Conservation (phyloP, 768 basidiomycete species). For the Rhodotorula taiwanensis region DNA sequence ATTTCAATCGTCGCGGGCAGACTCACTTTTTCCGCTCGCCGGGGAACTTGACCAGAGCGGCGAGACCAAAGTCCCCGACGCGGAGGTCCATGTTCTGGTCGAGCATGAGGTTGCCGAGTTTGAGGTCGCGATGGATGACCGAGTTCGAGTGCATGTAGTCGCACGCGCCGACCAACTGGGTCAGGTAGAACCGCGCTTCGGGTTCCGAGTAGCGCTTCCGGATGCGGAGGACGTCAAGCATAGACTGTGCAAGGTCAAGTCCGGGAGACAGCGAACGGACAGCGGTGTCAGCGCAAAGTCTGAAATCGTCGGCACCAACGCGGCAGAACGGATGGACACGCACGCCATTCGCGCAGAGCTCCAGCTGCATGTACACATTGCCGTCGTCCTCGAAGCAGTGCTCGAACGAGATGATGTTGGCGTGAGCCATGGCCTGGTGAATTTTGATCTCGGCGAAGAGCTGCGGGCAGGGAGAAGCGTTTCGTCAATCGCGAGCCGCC, state of each 20-base stretch:
- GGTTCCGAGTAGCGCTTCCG: slow-evolving; percentile 65
- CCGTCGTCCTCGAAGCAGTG: slow-evolving; percentile 93
- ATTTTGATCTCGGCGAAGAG: slow-evolving; percentile 99
- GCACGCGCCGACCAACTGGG: slow-evolving; percentile 91
- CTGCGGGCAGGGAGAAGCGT: no score
- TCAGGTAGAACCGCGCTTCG: slow-evolving; percentile 83
- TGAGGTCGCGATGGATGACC: slow-evolving; percentile 95
- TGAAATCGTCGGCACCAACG: not conserved
- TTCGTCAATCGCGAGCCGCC: no score
- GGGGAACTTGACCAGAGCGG: slow-evolving; percentile 89
- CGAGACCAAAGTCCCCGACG: slow-evolving; percentile 94
- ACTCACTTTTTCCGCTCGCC: slow-evolving; percentile 87
- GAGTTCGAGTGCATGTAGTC: slow-evolving; percentile 95
- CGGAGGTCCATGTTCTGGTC: slow-evolving; percentile 89
- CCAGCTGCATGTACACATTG: slow-evolving; percentile 96
- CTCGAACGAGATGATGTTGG: slow-evolving; percentile 83
- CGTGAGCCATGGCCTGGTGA: slow-evolving; percentile 79
- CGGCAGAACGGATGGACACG: slow-evolving; percentile 28
- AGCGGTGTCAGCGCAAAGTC: no score
- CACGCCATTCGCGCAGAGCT: slow-evolving; percentile 77
- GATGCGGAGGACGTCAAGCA: slow-evolving; percentile 52
- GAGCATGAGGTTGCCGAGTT: slow-evolving; percentile 89
- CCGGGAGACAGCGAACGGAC: not conserved
- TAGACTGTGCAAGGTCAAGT: slow-evolving; percentile 30
- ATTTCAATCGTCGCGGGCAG: no score